Base-by-base conservation (phyloP, 371 early-diverging fungal genomes). In the Lichtheimia ornata region DNA sequence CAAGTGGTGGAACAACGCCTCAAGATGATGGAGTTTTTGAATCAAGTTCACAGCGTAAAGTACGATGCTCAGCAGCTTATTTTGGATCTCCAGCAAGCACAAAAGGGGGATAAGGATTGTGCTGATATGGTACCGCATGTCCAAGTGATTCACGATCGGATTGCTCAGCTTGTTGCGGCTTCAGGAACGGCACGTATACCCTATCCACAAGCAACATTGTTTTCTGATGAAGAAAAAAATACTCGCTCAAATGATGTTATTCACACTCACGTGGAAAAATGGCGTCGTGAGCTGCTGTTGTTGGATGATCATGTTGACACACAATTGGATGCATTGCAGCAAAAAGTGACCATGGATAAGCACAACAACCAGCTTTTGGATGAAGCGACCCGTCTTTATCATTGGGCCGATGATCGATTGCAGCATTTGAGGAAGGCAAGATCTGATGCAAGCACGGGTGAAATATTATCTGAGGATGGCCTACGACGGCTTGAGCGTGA, bases 1-100 rank as follows among this genome's bases (percentile, higher is more conserved):
- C 55, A 77, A 12, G 72, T 84, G 0, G 73, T 84, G 0, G 74
- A 74, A 43, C 84, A 84, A 49, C 73, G 76, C 3, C 56, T 82
- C 28, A 69, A 67, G 27, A 64, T 84, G 40, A 65, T 71, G 68
- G 81, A 81, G 12, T 81, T 76, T 47, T 27, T 77, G 45, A 57
- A 81, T 27, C 75, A 73, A 55, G 65, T 52, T 3, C 65, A 72
- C 2, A 53, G 62, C 24, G 28, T 71, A 13, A 49, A 57, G n/a
- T 44, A 55, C 12, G 64, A 67, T 35, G 67, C 62, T 5, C 50
- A 65, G 4, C 52, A 35, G 9, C 42, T 72, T 15, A 52, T 50
- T 12, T 52, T 50, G 17, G 72, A 67, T 56, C 24, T 70, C 7
- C 35, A 56, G 0, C 69, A 71, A 13, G 76, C 71, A 3, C 69